A percentile compares a stretch with the other conserved stretches of the same genome.
Evolutionary conservation across 441 rosid species (phyloP).

Genomic region (Mallotus repandus): DNA sequence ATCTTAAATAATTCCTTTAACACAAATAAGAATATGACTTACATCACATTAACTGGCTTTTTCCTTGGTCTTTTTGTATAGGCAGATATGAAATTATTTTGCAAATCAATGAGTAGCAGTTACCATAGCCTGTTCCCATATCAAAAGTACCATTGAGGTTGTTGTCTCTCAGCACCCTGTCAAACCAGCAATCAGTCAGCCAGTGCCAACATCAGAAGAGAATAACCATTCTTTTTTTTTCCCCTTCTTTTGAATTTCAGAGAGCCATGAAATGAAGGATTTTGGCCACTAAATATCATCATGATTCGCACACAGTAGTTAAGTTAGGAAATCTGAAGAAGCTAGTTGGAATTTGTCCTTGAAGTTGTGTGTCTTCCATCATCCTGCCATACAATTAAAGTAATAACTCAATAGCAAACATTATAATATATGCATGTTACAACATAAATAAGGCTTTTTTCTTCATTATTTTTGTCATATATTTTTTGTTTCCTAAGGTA

Average conservation of each 20-base stretch:
- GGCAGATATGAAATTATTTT: conserved; percentile 36
- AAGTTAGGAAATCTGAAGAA: conserved; percentile 52
- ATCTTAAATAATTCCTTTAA: no score
- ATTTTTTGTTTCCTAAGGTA: no score
- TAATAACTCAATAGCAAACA: no score
- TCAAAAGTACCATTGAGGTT: conserved; percentile 47
- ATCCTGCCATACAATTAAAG: conserved; percentile 40
- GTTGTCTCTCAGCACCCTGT: conserved; percentile 50
- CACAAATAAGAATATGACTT: conserved; percentile 14
- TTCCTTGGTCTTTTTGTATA: conserved; percentile 19
- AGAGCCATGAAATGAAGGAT: no score
- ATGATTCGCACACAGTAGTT: conserved; percentile 56
- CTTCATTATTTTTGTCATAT: no score
- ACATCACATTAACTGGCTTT: conserved; percentile 33
- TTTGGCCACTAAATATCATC: background rate
- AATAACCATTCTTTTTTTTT: background rate
- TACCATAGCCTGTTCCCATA: conserved; percentile 43
- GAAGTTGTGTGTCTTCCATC: conserved; percentile 52
- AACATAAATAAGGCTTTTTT: no score
- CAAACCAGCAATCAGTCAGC: conserved; percentile 5
- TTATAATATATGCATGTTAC: no score
- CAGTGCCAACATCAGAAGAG: no score
- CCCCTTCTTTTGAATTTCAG: background rate
- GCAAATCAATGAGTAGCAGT: conserved; percentile 52
- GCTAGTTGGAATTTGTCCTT: conserved; percentile 48